Conservation (phyloP, 768 basidiomycete genomes). For the Boletus eberwhitei region DNA sequence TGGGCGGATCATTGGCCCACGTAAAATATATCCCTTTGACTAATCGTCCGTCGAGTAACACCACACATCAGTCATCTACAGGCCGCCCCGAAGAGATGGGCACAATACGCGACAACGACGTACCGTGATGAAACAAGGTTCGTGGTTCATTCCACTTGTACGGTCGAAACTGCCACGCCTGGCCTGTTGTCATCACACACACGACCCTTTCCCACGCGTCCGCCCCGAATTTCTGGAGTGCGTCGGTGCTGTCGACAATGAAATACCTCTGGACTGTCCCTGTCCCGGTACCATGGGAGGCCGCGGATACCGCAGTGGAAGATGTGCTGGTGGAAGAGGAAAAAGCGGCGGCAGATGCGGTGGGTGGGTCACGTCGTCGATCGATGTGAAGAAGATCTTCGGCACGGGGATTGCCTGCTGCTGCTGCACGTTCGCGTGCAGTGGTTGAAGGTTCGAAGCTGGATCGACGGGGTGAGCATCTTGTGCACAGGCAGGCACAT, state of each 20-base stretch:
- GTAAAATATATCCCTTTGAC: constrained; percentile 95
- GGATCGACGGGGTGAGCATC: neutral
- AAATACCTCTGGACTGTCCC: constrained; percentile 61
- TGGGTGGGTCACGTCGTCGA: constrained; percentile 61
- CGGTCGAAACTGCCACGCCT: constrained; percentile 95
- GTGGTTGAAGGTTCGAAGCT: constrained; percentile 76
- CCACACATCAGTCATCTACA: neutral
- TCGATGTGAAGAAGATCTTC: constrained; percentile 90
- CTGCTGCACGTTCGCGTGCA: constrained; percentile 63
- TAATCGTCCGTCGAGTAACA: constrained; percentile 28
- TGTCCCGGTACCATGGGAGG: constrained; percentile 23
- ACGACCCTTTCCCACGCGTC: constrained; percentile 98
- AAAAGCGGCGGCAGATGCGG: constrained; percentile 21
- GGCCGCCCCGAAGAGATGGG: neutral
- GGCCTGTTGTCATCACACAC: constrained; percentile 97
- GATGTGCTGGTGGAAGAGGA: constrained; percentile 11
- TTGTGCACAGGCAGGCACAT: neutral
- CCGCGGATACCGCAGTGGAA: neutral
- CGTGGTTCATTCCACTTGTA: constrained; percentile 97
- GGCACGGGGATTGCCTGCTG: constrained; percentile 67
- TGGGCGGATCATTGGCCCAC: constrained; percentile 91
- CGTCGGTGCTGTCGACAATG: constrained; percentile 90
- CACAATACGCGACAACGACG: neutral
- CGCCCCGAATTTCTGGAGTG: constrained; percentile 84
- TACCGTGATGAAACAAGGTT: constrained; percentile 91